These are phyloP conservation scores for Sporothrix dimorphospora DNA, from an alignment of 2,329 filamentous ascomycete species.

Conservation along the genomic window DNA sequence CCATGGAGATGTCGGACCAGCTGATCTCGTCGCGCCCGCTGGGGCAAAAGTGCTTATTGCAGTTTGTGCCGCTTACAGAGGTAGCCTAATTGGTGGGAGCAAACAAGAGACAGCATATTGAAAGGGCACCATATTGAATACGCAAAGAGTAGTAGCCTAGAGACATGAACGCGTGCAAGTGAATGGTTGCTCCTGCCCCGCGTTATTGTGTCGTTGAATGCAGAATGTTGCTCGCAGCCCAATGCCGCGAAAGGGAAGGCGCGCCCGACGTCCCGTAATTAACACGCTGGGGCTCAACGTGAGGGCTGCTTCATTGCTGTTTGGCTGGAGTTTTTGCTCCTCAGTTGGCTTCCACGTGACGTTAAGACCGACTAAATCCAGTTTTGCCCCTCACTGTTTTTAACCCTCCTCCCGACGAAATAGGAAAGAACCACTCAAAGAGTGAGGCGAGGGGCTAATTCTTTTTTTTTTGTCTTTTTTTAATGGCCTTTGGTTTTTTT, in stretches of 20 bases:
- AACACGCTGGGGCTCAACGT: neutral
- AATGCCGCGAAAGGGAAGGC: conserved; percentile 21
- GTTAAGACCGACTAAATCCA: neutral
- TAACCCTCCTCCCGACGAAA: neutral
- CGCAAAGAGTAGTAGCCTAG: neutral
- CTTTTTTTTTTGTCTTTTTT: neutral
- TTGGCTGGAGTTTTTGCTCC: neutral
- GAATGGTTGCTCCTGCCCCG: conserved; percentile 10
- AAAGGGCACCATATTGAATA: neutral
- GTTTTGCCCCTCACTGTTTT: conserved; percentile 15
- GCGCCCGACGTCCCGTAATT: conserved; percentile 4
- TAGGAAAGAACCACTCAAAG: neutral
- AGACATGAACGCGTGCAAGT: neutral
- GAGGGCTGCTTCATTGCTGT: neutral
- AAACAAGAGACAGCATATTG: neutral
- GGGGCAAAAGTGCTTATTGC: conserved; percentile 61
- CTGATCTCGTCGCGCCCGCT: conserved; percentile 67
- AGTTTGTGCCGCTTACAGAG: conserved; percentile 45
- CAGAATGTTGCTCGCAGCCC: neutral
- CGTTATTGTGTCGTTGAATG: neutral
- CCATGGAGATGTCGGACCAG: conserved; percentile 69
- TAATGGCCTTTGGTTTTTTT: neutral
- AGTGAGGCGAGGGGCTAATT: conserved; percentile 19
- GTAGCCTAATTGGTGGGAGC: neutral
- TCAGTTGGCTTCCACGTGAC: neutral